Evolutionary conservation across 1,284 basidiomycete genomes (phyloP).

Genomic region (Anthracocystis walkeri): DNA sequence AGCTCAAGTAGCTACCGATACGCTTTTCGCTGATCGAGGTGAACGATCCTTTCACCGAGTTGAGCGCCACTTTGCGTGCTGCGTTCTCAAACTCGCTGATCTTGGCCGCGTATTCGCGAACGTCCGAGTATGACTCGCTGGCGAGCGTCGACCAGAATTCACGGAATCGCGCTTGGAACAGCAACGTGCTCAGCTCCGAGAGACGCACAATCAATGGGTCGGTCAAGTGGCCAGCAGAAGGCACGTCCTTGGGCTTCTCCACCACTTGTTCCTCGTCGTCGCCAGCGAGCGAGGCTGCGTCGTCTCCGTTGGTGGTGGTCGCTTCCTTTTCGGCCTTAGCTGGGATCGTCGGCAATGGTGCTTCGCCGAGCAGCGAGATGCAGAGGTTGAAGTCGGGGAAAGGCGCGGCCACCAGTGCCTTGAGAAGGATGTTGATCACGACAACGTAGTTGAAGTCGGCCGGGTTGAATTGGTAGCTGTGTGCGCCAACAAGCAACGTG

Average conservation of each 20-base stretch:
- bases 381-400: conserved; percentile 88
- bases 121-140: conserved; percentile 74
- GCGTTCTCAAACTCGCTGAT: conserved; percentile 83
- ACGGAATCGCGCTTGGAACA: conserved; percentile 89
- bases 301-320: conserved; percentile 25
- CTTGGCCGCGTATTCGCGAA: conserved; percentile 86
- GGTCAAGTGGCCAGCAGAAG: conserved; percentile 61
- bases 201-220: conserved; percentile 79
- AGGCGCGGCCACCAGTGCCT: conserved; percentile 87
- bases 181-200: conserved; percentile 79
- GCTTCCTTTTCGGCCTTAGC: conserved; percentile 51
- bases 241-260: conserved; percentile 69
- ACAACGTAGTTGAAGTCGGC: conserved; percentile 92
- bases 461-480: conserved; percentile 95
- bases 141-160: conserved; percentile 80
- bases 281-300: conserved; percentile 33
- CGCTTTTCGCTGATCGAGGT: conserved; percentile 79
- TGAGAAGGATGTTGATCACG: conserved; percentile 92
- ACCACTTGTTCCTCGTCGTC: conserved; percentile 43
- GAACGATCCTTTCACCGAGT: conserved; percentile 82
- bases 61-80: conserved; percentile 80
- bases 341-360: conserved; percentile 39
- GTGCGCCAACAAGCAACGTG: conserved; percentile 7
- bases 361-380: conserved; percentile 85
- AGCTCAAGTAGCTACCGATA: conserved; percentile 79